Conservation (phyloP, 441 rosid genomes). For the Syzygium malaccense region DNA sequence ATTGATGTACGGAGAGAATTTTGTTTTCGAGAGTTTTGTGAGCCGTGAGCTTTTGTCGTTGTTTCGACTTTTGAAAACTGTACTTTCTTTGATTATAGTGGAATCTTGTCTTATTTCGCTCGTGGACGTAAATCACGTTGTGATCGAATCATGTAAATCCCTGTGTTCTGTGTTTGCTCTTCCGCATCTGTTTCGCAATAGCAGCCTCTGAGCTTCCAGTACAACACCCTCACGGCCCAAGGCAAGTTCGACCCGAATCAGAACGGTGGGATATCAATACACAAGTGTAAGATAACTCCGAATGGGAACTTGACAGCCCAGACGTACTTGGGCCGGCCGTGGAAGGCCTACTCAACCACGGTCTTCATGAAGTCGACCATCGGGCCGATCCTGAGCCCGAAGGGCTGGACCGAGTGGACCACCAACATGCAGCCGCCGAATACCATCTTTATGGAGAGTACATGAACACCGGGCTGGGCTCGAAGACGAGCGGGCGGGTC, state of each 20-base stretch:
- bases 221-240: slow-evolving; percentile 71
- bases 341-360: not conserved
- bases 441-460: not conserved
- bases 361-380: not conserved
- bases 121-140: too few species aligned
- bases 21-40: too few species aligned
- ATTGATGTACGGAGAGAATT: too few species aligned
- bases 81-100: too few species aligned
- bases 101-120: too few species aligned
- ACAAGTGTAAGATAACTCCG: slow-evolving; percentile 28
- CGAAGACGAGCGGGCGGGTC: not conserved
- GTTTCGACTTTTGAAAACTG: too few species aligned
- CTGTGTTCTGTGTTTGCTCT: too few species aligned
- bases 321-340: not conserved
- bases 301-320: slow-evolving; percentile 24
- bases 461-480: not conserved
- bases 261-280: slow-evolving; percentile 57
- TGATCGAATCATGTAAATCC: too few species aligned
- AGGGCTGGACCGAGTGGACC: not conserved
- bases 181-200: too few species aligned
- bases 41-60: too few species aligned
- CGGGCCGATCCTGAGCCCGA: not conserved
- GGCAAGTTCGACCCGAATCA: slow-evolving; percentile 53
- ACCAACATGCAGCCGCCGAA: not conserved
- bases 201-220: slow-evolving; percentile 50